These are phyloP conservation scores for Thielaviopsis ethacetica DNA, from an alignment of 2,329 filamentous ascomycete genomes.

Conservation along the genomic window DNA sequence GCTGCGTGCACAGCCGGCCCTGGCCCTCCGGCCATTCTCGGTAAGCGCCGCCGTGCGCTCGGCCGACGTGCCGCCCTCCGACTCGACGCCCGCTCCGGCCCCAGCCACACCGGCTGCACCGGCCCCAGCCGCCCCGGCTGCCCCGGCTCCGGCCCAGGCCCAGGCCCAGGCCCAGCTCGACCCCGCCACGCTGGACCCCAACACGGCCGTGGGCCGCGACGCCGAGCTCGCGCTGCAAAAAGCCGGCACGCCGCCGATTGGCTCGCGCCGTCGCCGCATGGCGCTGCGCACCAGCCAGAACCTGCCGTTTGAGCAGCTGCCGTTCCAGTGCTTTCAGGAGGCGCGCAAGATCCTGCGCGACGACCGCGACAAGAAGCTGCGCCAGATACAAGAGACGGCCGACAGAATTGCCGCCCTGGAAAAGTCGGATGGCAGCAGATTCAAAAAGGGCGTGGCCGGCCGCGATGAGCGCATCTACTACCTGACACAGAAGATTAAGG, in stretches of 20 bases:
- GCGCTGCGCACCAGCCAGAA: conserved; percentile 43
- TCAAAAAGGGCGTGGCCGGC: conserved; percentile 44
- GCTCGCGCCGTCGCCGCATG: conserved; percentile 68
- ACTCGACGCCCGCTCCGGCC: not conserved
- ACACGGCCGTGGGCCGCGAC: conserved; percentile 45
- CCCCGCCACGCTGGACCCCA: conserved; percentile 41
- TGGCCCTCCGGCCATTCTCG: conserved; percentile 22
- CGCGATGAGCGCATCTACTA: conserved; percentile 53
- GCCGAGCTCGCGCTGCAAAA: conserved; percentile 54
- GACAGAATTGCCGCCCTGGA: conserved; percentile 53
- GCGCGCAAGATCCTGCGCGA: conserved; percentile 66
- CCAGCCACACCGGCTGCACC: not conserved
- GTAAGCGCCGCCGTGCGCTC: conserved; percentile 18
- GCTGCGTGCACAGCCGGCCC: conserved; percentile 19
- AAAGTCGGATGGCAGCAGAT: conserved; percentile 36
- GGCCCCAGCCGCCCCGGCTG: not conserved
- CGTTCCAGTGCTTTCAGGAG: conserved; percentile 97
- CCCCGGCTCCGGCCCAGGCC: no score
- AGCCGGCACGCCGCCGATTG: conserved; percentile 53
- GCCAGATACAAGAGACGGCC: conserved; percentile 50
- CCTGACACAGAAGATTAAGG: conserved; percentile 56
- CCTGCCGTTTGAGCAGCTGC: conserved; percentile 80
- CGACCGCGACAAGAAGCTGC: conserved; percentile 69
- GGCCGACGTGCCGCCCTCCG: conserved; percentile 20
- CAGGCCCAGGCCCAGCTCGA: conserved; percentile 14